A percentile compares a stretch with the other conserved stretches of the same genome.
phyloP scores from a whole-genome alignment of 78 protist species.

The Dictyostelium purpureum region DNA sequence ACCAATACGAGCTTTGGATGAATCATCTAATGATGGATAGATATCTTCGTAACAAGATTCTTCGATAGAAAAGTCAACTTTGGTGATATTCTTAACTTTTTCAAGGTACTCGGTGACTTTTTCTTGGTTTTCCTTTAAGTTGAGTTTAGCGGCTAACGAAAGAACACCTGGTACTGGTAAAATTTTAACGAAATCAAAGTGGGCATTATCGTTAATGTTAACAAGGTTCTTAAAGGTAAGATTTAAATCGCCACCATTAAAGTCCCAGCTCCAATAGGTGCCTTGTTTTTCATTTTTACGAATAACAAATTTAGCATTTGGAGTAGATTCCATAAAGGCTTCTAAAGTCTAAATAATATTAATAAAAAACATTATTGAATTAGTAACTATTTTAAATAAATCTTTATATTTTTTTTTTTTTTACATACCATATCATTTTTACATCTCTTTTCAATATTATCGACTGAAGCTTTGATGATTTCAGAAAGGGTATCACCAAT shows the following conservation, averaged over 20 bases:
- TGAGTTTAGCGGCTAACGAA: constrained; percentile 6
- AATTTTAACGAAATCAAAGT: constrained; percentile 32
- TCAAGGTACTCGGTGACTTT: constrained; percentile 14
- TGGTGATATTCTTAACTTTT: constrained; percentile 17
- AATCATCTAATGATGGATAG: constrained; percentile 4
- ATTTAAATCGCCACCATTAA: neutral
- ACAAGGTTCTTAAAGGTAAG: neutral
- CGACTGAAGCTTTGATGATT: neutral
- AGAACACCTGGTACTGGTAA: constrained; percentile 55
- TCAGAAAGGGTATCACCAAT: constrained; percentile 41
- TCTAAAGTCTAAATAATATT: neutral
- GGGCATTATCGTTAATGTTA: neutral
- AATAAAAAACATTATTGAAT: too few species aligned
- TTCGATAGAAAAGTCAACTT: constrained; percentile 24
- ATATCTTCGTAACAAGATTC: constrained; percentile 11
- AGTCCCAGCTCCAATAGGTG: constrained; percentile 23
- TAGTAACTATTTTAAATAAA: too few species aligned
- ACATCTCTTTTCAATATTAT: constrained; percentile 25
- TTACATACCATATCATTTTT: constrained; percentile 32
- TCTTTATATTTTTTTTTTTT: neutral
- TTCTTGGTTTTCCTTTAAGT: constrained; percentile 21
- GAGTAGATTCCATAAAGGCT: constrained; percentile 31
- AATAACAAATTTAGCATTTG: neutral
- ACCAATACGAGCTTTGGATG: constrained; percentile 26
- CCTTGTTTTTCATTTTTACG: neutral